A percentile compares a stretch with the other conserved stretches of the same genome.
Conservation (phyloP, 257 asterid species). For the Penstemon barbatus region DNA sequence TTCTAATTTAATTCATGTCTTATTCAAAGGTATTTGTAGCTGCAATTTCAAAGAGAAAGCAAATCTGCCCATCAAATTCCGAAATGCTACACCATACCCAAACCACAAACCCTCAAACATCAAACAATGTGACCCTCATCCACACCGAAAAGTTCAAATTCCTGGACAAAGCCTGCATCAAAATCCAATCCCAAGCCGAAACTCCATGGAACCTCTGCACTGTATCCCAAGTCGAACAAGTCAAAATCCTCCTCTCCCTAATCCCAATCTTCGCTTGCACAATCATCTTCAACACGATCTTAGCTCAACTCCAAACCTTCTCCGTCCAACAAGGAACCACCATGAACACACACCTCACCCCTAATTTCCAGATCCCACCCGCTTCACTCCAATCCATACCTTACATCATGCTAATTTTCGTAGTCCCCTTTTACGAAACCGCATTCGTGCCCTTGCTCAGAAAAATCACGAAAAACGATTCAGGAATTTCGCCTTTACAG, state of each 20-base stretch:
- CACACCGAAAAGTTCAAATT: constrained; percentile 69
- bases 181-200: constrained; percentile 27
- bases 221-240: constrained; percentile 71
- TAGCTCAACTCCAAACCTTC: constrained; percentile 79
- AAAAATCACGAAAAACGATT: constrained; percentile 39
- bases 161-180: constrained; percentile 73
- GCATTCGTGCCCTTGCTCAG: constrained; percentile 59
- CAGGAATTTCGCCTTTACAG: constrained; percentile 69
- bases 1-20: no score
- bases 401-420: constrained; percentile 60
- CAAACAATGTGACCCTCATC: constrained; percentile 40
- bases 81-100: constrained; percentile 52
- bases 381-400: constrained; percentile 78
- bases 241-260: constrained; percentile 56
- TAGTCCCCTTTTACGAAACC: constrained; percentile 65
- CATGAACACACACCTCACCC: constrained; percentile 54
- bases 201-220: constrained; percentile 72
- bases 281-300: constrained; percentile 70
- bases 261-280: constrained; percentile 76
- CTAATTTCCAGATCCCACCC: constrained; percentile 55
- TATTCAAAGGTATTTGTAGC: constrained; percentile 57
- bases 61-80: constrained; percentile 59
- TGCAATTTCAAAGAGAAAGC: constrained; percentile 72
- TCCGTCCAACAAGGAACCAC: constrained; percentile 64
- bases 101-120: constrained; percentile 17